Evolutionary conservation across 1,284 basidiomycete genomes (phyloP).

Genomic region (Entoloma clypeatum): DNA sequence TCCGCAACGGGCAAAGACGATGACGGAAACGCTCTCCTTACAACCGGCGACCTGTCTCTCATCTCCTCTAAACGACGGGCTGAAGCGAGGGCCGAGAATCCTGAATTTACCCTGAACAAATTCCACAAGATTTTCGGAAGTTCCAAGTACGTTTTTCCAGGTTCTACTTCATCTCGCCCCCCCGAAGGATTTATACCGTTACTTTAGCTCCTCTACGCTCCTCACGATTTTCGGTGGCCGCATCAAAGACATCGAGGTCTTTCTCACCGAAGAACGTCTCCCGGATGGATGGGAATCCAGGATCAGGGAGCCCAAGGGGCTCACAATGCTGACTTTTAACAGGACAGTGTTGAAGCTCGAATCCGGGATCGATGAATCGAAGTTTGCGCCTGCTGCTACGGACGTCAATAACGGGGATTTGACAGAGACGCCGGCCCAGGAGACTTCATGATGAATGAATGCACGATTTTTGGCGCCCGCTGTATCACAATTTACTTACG

Average conservation of each 20-base stretch:
- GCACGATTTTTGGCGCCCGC: no score
- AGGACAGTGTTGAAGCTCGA: slow-evolving; percentile 50
- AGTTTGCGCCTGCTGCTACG: slow-evolving; percentile 16
- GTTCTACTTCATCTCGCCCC: slow-evolving; percentile 3
- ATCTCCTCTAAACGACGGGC: slow-evolving; percentile 55
- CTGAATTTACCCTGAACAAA: slow-evolving; percentile 44
- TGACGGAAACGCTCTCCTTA: slow-evolving; percentile 45
- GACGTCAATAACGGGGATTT: no score
- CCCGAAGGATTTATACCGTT: slow-evolving; percentile 2
- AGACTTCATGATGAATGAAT: no score
- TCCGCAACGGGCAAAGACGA: slow-evolving; percentile 56
- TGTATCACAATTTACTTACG: no score
- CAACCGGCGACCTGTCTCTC: slow-evolving; percentile 52
- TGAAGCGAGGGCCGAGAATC: slow-evolving; percentile 50
- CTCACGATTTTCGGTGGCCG: slow-evolving; percentile 63
- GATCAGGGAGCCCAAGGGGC: slow-evolving; percentile 47
- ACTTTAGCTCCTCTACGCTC: slow-evolving; percentile 49
- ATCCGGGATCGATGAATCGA: slow-evolving; percentile 33
- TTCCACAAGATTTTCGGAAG: slow-evolving; percentile 62
- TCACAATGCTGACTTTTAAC: slow-evolving; percentile 61
- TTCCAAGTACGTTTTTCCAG: slow-evolving; percentile 50
- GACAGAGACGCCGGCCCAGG: no score
- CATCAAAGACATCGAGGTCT: slow-evolving; percentile 47
- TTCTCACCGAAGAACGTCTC: slow-evolving; percentile 63
- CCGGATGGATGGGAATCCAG: slow-evolving; percentile 68